Conservation (phyloP, 371 early-diverging fungal genomes). For the Mortierella sp. region DNA sequence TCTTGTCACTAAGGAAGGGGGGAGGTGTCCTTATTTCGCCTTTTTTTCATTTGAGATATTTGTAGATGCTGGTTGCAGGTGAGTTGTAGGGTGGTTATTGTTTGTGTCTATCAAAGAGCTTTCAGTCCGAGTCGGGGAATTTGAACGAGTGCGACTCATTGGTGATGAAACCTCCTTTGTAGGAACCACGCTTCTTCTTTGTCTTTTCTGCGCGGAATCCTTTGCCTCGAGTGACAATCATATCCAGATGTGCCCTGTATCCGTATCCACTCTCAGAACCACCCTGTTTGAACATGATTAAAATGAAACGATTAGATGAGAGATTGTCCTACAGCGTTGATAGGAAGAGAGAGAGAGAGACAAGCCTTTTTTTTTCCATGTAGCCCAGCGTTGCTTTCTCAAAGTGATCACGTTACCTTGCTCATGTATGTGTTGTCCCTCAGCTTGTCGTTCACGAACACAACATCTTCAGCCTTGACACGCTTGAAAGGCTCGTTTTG, state of each 20-base stretch:
- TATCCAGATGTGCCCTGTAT: slow-evolving; percentile 91
- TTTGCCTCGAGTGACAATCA: slow-evolving; percentile 92
- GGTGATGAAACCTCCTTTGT: slow-evolving; percentile 93
- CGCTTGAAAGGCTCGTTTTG: slow-evolving; percentile 84
- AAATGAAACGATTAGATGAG: too few relatives aligned
- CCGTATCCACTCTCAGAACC: slow-evolving; percentile 83
- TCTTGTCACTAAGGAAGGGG: slow-evolving; percentile 38
- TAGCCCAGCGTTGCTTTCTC: too few relatives aligned
- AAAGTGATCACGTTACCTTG: slow-evolving; percentile 55
- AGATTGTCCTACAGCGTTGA: too few relatives aligned
- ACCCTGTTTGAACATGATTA: too few relatives aligned
- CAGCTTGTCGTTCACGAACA: slow-evolving; percentile 79
- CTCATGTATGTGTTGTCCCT: slow-evolving; percentile 85
- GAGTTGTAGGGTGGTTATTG: too few relatives aligned
- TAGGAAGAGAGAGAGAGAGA: too few relatives aligned
- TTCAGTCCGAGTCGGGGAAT: slow-evolving; percentile 65
- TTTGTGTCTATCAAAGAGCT: too few relatives aligned
- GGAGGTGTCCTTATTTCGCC: background rate
- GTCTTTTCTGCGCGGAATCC: slow-evolving; percentile 96
- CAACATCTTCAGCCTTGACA: slow-evolving; percentile 84
- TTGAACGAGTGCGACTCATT: slow-evolving; percentile 90
- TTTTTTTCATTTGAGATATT: slow-evolving; percentile 1
- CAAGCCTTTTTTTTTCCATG: too few relatives aligned
- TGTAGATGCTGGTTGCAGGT: too few relatives aligned
- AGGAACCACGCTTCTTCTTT: slow-evolving; percentile 97